Evolutionary conservation across 75 land plant genomes (phyloP).

Genomic region (Cunninghamia lanceolata): DNA sequence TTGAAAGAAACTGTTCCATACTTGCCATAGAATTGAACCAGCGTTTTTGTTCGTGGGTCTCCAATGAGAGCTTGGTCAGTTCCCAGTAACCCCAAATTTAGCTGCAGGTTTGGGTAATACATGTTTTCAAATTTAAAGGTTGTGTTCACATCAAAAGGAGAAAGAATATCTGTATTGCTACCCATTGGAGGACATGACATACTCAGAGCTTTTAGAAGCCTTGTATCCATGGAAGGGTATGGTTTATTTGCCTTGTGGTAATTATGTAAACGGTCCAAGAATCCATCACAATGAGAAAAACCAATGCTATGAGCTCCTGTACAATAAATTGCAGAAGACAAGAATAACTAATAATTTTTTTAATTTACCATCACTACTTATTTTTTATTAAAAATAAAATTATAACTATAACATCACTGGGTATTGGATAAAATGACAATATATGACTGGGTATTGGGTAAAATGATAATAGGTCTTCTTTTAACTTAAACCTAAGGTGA

Average conservation of each 20-base stretch:
- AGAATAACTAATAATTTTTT: too few species aligned
- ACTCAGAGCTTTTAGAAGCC: constrained; percentile 52
- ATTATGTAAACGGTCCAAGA: constrained; percentile 38
- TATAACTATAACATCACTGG: too few species aligned
- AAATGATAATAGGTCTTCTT: too few species aligned
- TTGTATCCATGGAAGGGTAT: constrained; percentile 52
- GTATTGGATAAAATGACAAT: too few species aligned
- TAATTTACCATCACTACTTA: too few species aligned
- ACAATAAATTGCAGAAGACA: not conserved
- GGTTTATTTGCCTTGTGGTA: constrained; percentile 28
- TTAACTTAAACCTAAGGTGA: too few species aligned
- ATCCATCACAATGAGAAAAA: constrained; percentile 67
- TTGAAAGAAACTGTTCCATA: constrained; percentile 49
- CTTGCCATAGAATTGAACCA: constrained; percentile 40
- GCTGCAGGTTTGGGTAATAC: constrained; percentile 51
- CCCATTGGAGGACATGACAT: constrained; percentile 58
- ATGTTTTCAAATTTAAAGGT: constrained; percentile 70
- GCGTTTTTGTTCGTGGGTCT: constrained; percentile 42
- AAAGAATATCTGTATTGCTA: constrained; percentile 52
- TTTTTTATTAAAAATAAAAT: too few species aligned
- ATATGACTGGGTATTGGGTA: too few species aligned
- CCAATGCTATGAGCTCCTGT: constrained; percentile 46
- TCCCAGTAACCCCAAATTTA: constrained; percentile 45
- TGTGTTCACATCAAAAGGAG: constrained; percentile 64
- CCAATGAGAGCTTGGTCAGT: constrained; percentile 62